A percentile compares a stretch with the other conserved stretches of the same genome.
These are phyloP conservation scores for Phytopythium delawarense DNA, from an alignment of 352 stramenopile species.

Conservation along the genomic window DNA sequence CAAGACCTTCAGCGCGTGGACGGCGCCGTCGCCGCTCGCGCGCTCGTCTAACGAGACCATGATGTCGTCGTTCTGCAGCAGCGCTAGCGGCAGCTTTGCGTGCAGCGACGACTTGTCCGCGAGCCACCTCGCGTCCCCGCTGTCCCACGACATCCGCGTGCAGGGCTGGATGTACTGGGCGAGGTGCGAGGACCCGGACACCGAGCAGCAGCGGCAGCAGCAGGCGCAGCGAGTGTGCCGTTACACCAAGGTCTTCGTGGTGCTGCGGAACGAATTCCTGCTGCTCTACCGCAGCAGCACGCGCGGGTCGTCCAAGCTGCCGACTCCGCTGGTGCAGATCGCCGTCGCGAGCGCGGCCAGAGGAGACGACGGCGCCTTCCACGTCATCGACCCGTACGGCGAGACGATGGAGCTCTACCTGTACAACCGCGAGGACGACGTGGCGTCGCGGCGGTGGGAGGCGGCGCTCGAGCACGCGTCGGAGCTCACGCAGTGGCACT, in stretches of 20 bases:
- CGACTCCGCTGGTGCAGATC: constrained; percentile 56
- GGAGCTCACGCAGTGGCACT: constrained; percentile 56
- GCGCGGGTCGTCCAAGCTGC: constrained; percentile 27
- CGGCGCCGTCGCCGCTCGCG: constrained; percentile 1
- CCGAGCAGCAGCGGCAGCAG: constrained; percentile 9
- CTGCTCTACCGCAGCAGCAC: constrained; percentile 57
- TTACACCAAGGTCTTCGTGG: constrained; percentile 71
- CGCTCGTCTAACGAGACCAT: constrained; percentile 15
- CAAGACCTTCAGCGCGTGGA: constrained; percentile 21
- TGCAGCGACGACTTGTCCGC: constrained; percentile 14
- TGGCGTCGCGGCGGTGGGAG: constrained; percentile 27
- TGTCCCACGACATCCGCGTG: constrained; percentile 31
- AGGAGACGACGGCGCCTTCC: constrained; percentile 38
- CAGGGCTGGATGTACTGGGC: constrained; percentile 81
- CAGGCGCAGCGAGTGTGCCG: constrained; percentile 14
- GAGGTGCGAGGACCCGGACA: constrained; percentile 18
- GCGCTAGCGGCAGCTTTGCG: constrained; percentile 12
- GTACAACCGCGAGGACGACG: constrained; percentile 51
- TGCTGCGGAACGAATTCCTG: constrained; percentile 65
- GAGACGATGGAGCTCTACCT: constrained; percentile 74
- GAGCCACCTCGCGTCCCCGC: constrained; percentile 20
- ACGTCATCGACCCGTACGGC: constrained; percentile 52
- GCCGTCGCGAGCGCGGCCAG: constrained; percentile 46
- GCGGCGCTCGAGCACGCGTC: constrained; percentile 50
- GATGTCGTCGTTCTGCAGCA: constrained; percentile 23